Percentiles rank a stretch among this genome's conserved stretches.
These are phyloP conservation scores for Syzygium grande DNA, from an alignment of 345 rosid genomes.

Conservation along the genomic window DNA sequence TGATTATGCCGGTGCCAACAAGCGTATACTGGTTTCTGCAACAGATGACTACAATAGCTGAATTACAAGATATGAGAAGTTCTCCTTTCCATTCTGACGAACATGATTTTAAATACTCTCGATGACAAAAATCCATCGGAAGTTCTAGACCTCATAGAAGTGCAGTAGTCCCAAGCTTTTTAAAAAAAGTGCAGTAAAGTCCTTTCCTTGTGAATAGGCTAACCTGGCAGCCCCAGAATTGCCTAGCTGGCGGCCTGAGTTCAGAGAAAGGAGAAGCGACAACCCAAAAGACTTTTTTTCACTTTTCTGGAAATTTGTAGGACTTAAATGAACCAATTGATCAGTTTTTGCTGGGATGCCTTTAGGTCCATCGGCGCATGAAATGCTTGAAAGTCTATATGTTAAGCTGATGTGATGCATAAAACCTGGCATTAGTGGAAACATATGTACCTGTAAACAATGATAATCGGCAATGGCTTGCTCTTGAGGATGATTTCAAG, in stretches of 20 bases:
- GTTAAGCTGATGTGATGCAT: neutral
- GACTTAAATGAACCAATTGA: neutral
- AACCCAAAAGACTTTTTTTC: neutral
- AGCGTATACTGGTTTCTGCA: neutral
- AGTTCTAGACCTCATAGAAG: neutral
- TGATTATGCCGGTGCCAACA: neutral
- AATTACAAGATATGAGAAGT: neutral
- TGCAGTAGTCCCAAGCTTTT: neutral
- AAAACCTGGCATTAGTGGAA: neutral
- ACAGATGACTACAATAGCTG: neutral
- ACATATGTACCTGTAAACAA: slow-evolving; percentile 27
- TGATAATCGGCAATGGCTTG: slow-evolving; percentile 38
- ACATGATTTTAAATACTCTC: neutral
- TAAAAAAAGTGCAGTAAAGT: neutral
- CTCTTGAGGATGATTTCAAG: slow-evolving; percentile 30
- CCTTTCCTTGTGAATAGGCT: neutral
- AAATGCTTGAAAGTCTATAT: neutral
- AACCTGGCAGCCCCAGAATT: neutral
- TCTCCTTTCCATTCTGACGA: neutral
- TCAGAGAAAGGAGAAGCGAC: neutral
- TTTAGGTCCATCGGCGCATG: neutral
- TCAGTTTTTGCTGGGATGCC: neutral
- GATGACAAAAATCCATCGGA: neutral
- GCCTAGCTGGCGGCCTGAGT: neutral
- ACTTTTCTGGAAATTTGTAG: neutral